phyloP scores from a whole-genome alignment of 768 basidiomycete genomes.

The Suillus alpinus region DNA sequence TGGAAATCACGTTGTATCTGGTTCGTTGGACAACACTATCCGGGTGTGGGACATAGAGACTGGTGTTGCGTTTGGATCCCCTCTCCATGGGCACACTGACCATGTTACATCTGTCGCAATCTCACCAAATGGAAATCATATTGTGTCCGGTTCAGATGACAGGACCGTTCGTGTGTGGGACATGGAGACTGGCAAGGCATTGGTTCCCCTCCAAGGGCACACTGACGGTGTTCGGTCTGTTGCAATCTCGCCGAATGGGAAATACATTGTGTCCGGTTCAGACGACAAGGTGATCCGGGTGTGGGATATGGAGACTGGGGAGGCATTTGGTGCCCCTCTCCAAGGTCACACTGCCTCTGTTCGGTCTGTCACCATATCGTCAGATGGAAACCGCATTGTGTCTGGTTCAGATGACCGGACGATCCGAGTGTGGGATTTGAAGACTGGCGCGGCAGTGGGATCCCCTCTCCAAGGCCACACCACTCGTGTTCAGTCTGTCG shows the following conservation, averaged over 20 bases:
- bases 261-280: constrained; percentile 4
- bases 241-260: constrained; percentile 13
- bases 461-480: neutral
- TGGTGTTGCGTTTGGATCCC: neutral
- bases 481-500: neutral
- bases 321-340: neutral
- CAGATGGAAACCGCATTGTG: constrained; percentile 7
- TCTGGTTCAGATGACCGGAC: constrained; percentile 11
- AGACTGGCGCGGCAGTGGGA: neutral
- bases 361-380: neutral
- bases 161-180: constrained; percentile 11
- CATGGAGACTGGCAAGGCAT: constrained; percentile 12
- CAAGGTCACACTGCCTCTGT: neutral
- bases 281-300: neutral
- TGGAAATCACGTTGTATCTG: constrained; percentile 24
- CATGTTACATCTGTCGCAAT: neutral
- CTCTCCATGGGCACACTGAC: neutral
- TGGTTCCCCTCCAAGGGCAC: constrained; percentile 7
- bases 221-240: constrained; percentile 8
- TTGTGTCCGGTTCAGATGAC: constrained; percentile 7
- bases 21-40: neutral
- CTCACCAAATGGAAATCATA: neutral
- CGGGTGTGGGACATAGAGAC: neutral
- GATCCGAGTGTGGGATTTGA: constrained; percentile 13
- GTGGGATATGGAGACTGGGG: neutral